These are phyloP conservation scores for Beauveria varroae DNA, from an alignment of 2,329 filamentous ascomycete species.

Conservation along the genomic window DNA sequence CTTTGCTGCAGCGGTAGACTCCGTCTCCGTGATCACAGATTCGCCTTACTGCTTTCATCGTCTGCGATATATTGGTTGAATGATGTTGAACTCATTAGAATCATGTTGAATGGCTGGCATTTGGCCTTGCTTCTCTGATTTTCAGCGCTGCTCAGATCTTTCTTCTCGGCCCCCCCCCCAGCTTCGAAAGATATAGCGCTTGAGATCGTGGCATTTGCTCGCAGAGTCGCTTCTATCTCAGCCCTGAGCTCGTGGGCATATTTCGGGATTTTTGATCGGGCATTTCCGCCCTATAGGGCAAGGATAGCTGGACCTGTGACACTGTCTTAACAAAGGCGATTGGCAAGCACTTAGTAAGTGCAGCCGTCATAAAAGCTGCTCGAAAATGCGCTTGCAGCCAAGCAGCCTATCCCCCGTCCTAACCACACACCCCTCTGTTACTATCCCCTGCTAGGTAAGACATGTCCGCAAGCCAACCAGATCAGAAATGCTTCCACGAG, in stretches of 20 bases:
- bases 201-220: too few relatives aligned
- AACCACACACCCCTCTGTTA: not conserved
- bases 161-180: not conserved
- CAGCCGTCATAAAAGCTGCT: not conserved
- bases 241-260: not conserved
- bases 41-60: too few relatives aligned
- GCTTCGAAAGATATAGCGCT: not conserved
- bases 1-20: too few relatives aligned
- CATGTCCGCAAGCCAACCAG: constrained; percentile 1
- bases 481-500: constrained; percentile 6
- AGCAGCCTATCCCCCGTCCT: not conserved
- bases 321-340: not conserved
- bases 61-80: too few relatives aligned
- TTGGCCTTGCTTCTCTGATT: too few relatives aligned
- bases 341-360: not conserved
- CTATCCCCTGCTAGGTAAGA: not conserved
- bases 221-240: not conserved
- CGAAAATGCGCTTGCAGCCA: not conserved
- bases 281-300: not conserved
- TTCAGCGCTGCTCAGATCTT: too few relatives aligned
- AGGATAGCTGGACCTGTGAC: not conserved
- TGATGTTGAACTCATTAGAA: too few relatives aligned
- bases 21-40: too few relatives aligned
- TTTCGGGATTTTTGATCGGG: not conserved
- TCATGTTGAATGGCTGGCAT: too few relatives aligned